A percentile compares a stretch with the other conserved stretches of the same genome.
These are phyloP conservation scores for Penicillium coffeae DNA, from an alignment of 495 filamentous ascomycete genomes.

Conservation along the genomic window DNA sequence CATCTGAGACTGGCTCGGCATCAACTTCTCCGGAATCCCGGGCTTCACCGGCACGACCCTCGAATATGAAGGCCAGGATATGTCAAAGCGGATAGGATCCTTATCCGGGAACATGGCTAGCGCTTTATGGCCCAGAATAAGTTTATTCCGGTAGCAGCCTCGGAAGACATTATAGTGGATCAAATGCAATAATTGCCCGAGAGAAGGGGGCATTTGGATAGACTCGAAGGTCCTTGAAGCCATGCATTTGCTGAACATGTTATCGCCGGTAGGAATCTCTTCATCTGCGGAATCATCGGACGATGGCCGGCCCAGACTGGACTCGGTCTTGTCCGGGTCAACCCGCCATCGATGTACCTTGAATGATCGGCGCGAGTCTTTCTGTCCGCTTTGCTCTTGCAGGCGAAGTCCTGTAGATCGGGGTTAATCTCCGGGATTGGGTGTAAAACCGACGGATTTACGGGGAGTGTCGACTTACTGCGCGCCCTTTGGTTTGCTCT, in stretches of 20 bases:
- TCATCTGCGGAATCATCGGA: background rate
- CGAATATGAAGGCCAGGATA: background rate
- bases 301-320: too few species aligned
- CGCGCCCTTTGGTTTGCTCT: conserved; percentile 16
- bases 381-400: background rate
- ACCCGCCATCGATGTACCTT: conserved; percentile 5
- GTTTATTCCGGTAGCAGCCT: conserved; percentile 37
- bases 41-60: background rate
- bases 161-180: conserved; percentile 61
- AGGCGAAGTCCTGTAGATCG: conserved; percentile 1
- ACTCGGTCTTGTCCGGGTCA: background rate
- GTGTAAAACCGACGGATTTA: background rate
- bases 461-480: conserved; percentile 6
- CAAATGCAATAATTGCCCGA: conserved; percentile 21
- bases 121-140: background rate
- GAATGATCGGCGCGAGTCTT: background rate
- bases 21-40: conserved; percentile 6
- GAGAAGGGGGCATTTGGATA: background rate
- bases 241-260: background rate
- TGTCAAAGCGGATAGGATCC: background rate
- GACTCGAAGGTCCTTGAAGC: background rate
- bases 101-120: background rate
- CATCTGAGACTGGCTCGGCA: conserved; percentile 8
- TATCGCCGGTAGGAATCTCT: background rate
- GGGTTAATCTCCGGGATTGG: background rate